Evolutionary conservation across 2,329 filamentous ascomycete species (phyloP).

Genomic region (Colletotrichum liaoningense): DNA sequence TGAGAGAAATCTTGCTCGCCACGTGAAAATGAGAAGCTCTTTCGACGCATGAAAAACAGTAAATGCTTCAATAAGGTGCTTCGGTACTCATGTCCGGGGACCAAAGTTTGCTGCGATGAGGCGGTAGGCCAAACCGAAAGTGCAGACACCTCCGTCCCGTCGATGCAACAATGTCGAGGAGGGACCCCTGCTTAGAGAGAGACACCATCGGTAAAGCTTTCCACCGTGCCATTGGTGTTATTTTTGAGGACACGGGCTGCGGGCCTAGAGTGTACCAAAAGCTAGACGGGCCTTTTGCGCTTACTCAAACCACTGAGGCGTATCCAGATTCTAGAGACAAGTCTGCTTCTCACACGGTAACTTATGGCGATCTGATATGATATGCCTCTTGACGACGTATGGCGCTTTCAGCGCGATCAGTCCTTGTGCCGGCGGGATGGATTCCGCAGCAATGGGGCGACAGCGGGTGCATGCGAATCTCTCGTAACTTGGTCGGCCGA

Average conservation of each 20-base stretch:
- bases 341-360: not conserved
- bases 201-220: conserved; percentile 27
- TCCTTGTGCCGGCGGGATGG: not conserved
- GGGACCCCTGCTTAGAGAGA: not conserved
- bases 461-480: not conserved
- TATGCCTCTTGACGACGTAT: not conserved
- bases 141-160: conserved; percentile 18
- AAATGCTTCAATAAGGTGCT: not conserved
- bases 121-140: conserved; percentile 10
- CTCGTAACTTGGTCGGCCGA: conserved; percentile 18
- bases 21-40: not conserved
- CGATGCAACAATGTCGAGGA: conserved; percentile 16
- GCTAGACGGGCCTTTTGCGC: not conserved
- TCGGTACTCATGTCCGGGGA: conserved; percentile 7
- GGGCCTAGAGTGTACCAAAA: not conserved
- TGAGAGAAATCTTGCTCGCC: not conserved
- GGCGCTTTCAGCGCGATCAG: not conserved
- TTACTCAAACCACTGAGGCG: not conserved
- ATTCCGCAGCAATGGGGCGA: not conserved
- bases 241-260: not conserved
- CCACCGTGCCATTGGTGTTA: not conserved
- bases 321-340: not conserved
- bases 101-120: not conserved
- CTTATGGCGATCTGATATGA: too few relatives aligned
- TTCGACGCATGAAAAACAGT: not conserved